Base-by-base conservation (phyloP, 495 filamentous ascomycete genomes). In the Neurospora pannonica region DNA sequence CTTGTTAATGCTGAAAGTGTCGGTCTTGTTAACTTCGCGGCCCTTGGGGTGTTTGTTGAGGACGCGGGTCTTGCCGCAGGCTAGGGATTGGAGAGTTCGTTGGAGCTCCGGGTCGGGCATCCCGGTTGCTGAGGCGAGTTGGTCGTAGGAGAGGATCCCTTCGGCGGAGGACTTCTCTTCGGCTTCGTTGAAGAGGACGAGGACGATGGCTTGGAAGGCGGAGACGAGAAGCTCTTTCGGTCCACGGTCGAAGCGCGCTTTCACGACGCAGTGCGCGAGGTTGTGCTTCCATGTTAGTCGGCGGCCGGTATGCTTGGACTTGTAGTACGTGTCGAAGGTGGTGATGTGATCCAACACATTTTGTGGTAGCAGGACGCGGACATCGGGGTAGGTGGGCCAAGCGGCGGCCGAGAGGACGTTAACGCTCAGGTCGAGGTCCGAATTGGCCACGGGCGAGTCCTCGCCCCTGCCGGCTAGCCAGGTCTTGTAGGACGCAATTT, bases 251-350 rank as follows among this genome's bases (percentile, higher is more conserved):
- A 98, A 98, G 8, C 83, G 82, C 4, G 94, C 94, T 69, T 87
- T 90, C 36, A 99, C 82, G 76, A 97, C 90, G 77, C 93, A 95
- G 79, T 98, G 94, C 10, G 92, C 92, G 4, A 98, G 86, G 40
- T 92, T 90, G 81, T 98, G 95, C 77, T 97, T 97, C 97, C 97
- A 99, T 13, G 88, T 88, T 31, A 99, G 86, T 72, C 91, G 92
- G 31, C 95, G 88, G 24, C 95, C 95, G 0, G 89, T 92, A 80
- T 98, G 94, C 79, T 98, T 98, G 73, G 81, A 85, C 77, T 92
- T 87, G 83, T 99, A 99, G 79, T 95, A 92, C 17, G 82, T 79
- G 76, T 95, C 92, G 79, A 96, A 99, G 38, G 88, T 87, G 62
- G 87, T 86, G 62, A 95, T 88, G 31, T 92, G 89, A 28, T 84